phyloP scores from a whole-genome alignment of 2,329 filamentous ascomycete genomes.

The Tolypocladium cylindrosporum region DNA sequence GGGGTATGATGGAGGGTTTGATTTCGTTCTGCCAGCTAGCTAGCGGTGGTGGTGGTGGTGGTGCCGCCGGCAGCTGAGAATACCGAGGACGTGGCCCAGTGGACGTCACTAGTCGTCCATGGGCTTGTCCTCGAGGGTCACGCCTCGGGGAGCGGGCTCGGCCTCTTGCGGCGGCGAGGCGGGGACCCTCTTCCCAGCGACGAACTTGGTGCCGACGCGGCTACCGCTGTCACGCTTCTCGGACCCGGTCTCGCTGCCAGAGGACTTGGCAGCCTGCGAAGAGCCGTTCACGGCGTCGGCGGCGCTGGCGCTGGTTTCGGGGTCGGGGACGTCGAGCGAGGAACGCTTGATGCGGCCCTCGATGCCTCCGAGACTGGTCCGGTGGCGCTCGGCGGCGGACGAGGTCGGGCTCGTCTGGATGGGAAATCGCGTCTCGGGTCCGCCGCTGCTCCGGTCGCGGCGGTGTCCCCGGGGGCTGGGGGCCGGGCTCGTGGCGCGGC shows the following conservation, averaged over 20 bases:
- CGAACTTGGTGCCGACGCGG: constrained; percentile 32
- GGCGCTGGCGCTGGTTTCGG: constrained; percentile 31
- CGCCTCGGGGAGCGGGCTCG: constrained; percentile 24
- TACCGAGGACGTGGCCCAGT: neutral
- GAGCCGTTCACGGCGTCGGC: constrained; percentile 32
- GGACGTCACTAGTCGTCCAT: constrained; percentile 35
- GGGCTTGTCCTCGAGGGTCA: constrained; percentile 41
- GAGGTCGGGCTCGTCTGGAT: constrained; percentile 59
- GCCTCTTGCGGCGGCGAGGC: constrained; percentile 19
- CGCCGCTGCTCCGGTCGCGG: constrained; percentile 68
- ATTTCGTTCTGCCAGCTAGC: neutral
- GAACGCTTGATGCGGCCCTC: constrained; percentile 42
- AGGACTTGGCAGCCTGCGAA: constrained; percentile 10
- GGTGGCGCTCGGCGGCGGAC: constrained; percentile 34
- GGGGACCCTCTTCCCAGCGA: constrained; percentile 35
- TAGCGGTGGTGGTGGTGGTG: neutral
- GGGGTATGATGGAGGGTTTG: neutral
- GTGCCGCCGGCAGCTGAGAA: neutral
- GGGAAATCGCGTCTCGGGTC: constrained; percentile 73
- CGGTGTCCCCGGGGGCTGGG: constrained; percentile 55
- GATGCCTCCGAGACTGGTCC: constrained; percentile 39
- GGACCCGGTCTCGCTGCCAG: constrained; percentile 11
- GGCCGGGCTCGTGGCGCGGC: constrained; percentile 65
- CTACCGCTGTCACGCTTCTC: constrained; percentile 58
- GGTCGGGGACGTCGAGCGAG: constrained; percentile 74